These are phyloP conservation scores for Gastrolobium villosum DNA, from an alignment of 306 rosid genomes.

Conservation along the genomic window DNA sequence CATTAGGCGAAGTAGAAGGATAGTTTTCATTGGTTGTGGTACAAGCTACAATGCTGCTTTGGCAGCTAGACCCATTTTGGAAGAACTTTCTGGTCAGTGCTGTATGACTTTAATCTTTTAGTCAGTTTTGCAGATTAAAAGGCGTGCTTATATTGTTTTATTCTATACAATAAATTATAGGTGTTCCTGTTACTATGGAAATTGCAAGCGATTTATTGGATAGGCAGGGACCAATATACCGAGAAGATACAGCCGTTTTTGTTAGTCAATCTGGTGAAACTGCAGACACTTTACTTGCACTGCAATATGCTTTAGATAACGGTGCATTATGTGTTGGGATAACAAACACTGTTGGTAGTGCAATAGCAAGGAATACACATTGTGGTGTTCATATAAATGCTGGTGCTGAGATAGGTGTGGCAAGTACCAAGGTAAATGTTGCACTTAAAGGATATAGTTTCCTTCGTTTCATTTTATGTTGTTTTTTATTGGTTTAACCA, in stretches of 20 bases:
- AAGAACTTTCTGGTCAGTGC: conserved; percentile 94
- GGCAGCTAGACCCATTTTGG: conserved; percentile 97
- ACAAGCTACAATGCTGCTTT: conserved; percentile 99
- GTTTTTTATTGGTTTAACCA: conserved; percentile 36
- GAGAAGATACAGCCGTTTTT: conserved; percentile 97
- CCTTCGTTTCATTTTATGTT: conserved; percentile 40
- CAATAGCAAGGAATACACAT: conserved; percentile 93
- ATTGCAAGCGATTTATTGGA: conserved; percentile 98
- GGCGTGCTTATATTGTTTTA: conserved; percentile 35
- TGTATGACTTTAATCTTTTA: conserved; percentile 39
- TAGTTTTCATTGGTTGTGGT: conserved; percentile 95
- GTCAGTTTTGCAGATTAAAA: conserved; percentile 33
- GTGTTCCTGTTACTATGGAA: conserved; percentile 98
- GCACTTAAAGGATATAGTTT: conserved; percentile 29
- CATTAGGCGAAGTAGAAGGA: conserved; percentile 94
- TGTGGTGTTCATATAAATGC: conserved; percentile 99
- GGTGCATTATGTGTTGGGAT: conserved; percentile 98
- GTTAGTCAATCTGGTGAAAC: conserved; percentile 99
- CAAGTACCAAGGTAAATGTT: conserved; percentile 92
- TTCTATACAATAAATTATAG: conserved; percentile 58
- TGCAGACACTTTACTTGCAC: conserved; percentile 89
- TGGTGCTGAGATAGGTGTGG: conserved; percentile 98
- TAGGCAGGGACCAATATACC: conserved; percentile 92
- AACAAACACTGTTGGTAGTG: conserved; percentile 95
- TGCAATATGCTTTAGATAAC: conserved; percentile 93